These are phyloP conservation scores for Chrysoporthe deuterocubensis DNA, from an alignment of 2,329 filamentous ascomycete genomes.

Conservation along the genomic window DNA sequence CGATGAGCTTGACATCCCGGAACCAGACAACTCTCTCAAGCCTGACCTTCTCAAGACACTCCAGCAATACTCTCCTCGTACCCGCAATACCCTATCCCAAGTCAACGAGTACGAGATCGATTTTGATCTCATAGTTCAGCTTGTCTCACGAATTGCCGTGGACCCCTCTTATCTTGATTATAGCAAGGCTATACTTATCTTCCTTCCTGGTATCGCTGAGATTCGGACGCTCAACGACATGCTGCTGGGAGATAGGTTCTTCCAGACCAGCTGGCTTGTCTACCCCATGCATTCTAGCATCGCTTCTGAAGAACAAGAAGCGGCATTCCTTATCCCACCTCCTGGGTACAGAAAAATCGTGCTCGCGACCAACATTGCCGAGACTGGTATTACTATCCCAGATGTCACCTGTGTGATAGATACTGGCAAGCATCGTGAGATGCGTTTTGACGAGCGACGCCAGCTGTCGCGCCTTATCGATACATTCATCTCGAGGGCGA, in stretches of 20 bases:
- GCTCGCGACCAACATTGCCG: slow-evolving; percentile 95
- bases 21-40: slow-evolving; percentile 55
- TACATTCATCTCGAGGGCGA: slow-evolving; percentile 92
- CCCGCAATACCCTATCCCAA: slow-evolving; percentile 72
- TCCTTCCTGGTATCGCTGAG: slow-evolving; percentile 92
- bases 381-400: slow-evolving; percentile 97
- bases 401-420: slow-evolving; percentile 98
- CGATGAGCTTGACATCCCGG: slow-evolving; percentile 59
- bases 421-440: slow-evolving; percentile 95
- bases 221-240: slow-evolving; percentile 88
- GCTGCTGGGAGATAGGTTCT: slow-evolving; percentile 75
- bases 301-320: slow-evolving; percentile 93
- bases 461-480: slow-evolving; percentile 91
- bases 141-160: slow-evolving; percentile 77
- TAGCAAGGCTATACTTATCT: slow-evolving; percentile 92
- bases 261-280: slow-evolving; percentile 78
- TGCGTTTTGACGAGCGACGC: slow-evolving; percentile 92
- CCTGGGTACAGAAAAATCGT: slow-evolving; percentile 88
- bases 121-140: slow-evolving; percentile 79
- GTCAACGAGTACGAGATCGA: slow-evolving; percentile 93
- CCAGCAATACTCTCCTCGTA: slow-evolving; percentile 74
- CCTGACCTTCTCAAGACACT: slow-evolving; percentile 68
- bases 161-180: slow-evolving; percentile 69
- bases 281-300: slow-evolving; percentile 94
- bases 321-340: slow-evolving; percentile 85